Conservation (phyloP, 208 protist species). For the Angomonas deanei region DNA sequence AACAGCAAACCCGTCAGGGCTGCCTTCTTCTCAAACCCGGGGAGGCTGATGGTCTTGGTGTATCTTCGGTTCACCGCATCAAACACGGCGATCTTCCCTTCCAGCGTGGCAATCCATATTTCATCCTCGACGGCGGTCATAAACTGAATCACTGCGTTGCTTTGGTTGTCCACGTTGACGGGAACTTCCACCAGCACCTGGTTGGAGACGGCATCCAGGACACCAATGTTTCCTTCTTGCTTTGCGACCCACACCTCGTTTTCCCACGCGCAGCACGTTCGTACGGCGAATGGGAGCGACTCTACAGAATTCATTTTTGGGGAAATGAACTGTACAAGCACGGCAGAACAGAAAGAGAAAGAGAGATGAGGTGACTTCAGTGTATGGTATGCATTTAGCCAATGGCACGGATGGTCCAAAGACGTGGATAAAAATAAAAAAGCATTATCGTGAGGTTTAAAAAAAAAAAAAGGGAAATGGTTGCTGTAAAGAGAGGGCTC, state of each 20-base stretch:
- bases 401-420: no score
- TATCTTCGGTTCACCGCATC: slow-evolving; percentile 14
- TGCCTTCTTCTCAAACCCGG: slow-evolving; percentile 35
- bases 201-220: slow-evolving; percentile 27
- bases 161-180: slow-evolving; percentile 15
- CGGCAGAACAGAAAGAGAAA: not conserved
- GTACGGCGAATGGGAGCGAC: slow-evolving; percentile 21
- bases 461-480: not conserved
- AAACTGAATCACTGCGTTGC: slow-evolving; percentile 18
- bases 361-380: not conserved
- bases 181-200: slow-evolving; percentile 18
- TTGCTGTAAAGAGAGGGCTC: not conserved
- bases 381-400: no score
- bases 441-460: no score
- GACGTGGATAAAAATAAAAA: no score
- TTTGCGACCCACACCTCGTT: slow-evolving; percentile 69
- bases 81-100: slow-evolving; percentile 46
- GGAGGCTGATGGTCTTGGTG: slow-evolving; percentile 12
- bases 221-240: slow-evolving; percentile 43
- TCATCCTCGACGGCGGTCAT: slow-evolving; percentile 46
- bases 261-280: slow-evolving; percentile 43
- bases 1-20: slow-evolving; percentile 42
- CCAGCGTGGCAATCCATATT: slow-evolving; percentile 48
- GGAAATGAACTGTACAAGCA: not conserved
- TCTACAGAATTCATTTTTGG: slow-evolving; percentile 13